Evolutionary conservation across 345 rosid species (phyloP).

Genomic region (Dipteronia dyeriana): DNA sequence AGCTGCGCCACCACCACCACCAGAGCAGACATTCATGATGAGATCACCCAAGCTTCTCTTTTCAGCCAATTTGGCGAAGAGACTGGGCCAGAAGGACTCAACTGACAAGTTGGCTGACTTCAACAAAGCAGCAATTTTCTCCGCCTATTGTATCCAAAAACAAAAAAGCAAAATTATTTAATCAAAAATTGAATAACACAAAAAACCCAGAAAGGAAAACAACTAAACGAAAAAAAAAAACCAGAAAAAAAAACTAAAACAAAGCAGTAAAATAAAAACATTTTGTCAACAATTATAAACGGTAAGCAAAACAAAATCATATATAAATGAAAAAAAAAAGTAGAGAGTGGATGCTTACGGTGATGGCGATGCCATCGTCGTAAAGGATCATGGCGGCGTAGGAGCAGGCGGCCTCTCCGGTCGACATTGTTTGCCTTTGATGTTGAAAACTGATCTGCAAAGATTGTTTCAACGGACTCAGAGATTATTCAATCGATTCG

Average conservation of each 20-base stretch:
- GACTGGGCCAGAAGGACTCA: conserved; percentile 70
- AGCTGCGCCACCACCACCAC: conserved; percentile 43
- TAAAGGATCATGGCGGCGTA: conserved; percentile 65
- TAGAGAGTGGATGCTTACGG: conserved; percentile 30
- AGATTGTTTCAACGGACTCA: background rate
- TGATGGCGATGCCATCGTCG: conserved; percentile 64
- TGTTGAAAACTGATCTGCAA: background rate
- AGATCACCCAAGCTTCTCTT: conserved; percentile 53
- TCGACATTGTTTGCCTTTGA: conserved; percentile 35
- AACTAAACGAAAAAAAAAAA: background rate
- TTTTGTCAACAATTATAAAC: background rate
- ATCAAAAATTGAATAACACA: background rate
- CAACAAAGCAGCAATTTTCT: conserved; percentile 57
- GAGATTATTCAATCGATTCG: background rate
- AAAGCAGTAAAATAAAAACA: background rate
- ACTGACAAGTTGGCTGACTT: conserved; percentile 51
- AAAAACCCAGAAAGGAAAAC: background rate
- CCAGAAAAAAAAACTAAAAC: background rate
- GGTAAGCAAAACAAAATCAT: background rate
- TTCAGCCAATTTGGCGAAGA: conserved; percentile 63
- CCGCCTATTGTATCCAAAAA: conserved; percentile 37
- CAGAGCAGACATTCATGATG: conserved; percentile 50
- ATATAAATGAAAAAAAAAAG: background rate
- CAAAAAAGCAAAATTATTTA: background rate
- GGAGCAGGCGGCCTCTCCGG: conserved; percentile 57